Evolutionary conservation across 2,329 filamentous ascomycete species (phyloP), one percentile per base, ranked within the genome.

Genomic region (Pseudocercospora musae): DNA sequence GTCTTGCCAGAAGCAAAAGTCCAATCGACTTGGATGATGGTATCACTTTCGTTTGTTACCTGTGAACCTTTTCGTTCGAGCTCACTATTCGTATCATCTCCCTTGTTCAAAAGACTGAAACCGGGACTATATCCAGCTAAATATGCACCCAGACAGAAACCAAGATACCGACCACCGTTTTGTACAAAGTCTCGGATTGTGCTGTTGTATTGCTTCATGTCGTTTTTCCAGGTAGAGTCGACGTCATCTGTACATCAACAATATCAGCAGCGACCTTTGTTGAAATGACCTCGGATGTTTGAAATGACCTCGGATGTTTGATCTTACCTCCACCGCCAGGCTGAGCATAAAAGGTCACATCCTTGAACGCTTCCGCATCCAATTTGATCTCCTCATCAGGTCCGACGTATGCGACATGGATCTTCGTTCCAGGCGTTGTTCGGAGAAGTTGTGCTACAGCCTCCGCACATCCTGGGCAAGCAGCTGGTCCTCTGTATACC

Each of bases 111-210:
- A 1, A 69, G 59, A 23, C 53, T 62, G 44, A 60, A 67, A 4
- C 68, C 68, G 13, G 66, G 66, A 7, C 48, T 52, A 31, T 63
- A 54, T 2, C 66, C 68, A 13, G 63, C 66, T 11, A 69, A 49
- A 50, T 66, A 69, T n/a, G 65, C 68, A 2, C 68, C 68, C 2
- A 69, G 44, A 40, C 68, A 69, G 59, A 69, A 65, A n/a, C 68
- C 68, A 20, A 69, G 33, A 33, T 69, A 69, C 23, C 63, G 63
- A 9, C 68, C 68, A 11, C 68, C 68, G 31, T 60, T 50, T 2
- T 58, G 29, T 13, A 69, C 66, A 40, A 67, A 69, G 40, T 67
- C 52, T n/a, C 59, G 66, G 48, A 69, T 63, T 4, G 55, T 42
- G 3, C 46, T 10, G n/a, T 56, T 54, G 52, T 60, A 64, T 9